Evolutionary conservation across 2,329 filamentous ascomycete species (phyloP), one percentile per base, ranked within the genome.

Genomic region (Penicillium sp.): DNA sequence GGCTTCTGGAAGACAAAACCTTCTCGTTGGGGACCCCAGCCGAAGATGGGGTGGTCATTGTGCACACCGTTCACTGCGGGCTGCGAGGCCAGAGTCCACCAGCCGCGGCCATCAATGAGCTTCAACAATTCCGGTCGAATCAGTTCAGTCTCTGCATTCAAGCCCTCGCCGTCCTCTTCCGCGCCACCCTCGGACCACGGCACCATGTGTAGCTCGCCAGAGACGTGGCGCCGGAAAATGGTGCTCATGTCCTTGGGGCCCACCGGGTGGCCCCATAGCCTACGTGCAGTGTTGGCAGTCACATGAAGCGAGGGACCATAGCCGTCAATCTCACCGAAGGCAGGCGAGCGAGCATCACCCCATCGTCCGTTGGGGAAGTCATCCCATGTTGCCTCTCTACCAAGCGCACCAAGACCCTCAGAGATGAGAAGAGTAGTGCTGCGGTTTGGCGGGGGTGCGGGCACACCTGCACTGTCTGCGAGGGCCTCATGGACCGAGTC

Each of bases 1-100:
- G 93, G 89, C 76, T 97, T 99, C 70, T 99, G 94, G 79, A 97
- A 99, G 46, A 97, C 92, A 72, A 96, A 97, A 18, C 94, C 94
- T 66, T 78, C 76, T 32, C 92, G 87, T 48, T 83, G 84, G 0
- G 94, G 94, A 1, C 94, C 94, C 94, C 94, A 99, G 61, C 94
- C 94, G 67, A 96, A 96, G 20, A 90, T 84, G 4, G 82, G 76
- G 71, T 99, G 85, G 46, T 82, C 85, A 29, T 89, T 95, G 35
- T 83, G 83, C 20, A 92, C 77, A 40, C 92, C 92, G 70, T 97
- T 96, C 55, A 97, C 91, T 16, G 93, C 90, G 4, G 94, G 94
- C 71, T 99, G 94, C 4, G 90, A 96, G 4, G 94, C 94, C 4
- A 99, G 88, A 3, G 92, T 97, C 92, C 92, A 97, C 90, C 92